Conservation (phyloP, 169 alveolate species). For the Blepharisma undulans region DNA sequence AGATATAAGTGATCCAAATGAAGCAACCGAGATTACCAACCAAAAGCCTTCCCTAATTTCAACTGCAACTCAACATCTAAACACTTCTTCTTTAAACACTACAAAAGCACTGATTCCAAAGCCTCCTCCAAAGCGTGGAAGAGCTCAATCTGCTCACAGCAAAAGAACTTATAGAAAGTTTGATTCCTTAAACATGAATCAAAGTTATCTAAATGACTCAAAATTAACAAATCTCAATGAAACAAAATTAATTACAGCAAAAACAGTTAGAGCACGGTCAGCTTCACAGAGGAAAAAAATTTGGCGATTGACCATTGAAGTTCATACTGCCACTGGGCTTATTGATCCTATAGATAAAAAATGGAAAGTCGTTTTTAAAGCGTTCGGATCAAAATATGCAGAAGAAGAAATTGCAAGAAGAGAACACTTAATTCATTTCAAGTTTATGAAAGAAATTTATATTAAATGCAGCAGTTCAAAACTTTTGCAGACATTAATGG, state of each 20-base stretch:
- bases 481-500: not conserved
- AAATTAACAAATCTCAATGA: not conserved
- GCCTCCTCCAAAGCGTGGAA: not conserved
- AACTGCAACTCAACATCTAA: not conserved
- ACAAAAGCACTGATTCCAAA: not conserved
- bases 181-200: not conserved
- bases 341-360: not conserved
- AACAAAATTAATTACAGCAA: not conserved
- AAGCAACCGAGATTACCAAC: not conserved
- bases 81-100: not conserved
- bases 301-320: not conserved
- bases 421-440: not conserved
- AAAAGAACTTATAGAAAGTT: not conserved
- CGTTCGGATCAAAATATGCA: not conserved
- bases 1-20: not conserved
- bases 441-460: not conserved
- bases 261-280: not conserved
- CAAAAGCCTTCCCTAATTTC: not conserved
- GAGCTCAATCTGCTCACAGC: slow-evolving; percentile 11
- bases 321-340: not conserved
- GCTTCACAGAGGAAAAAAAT: not conserved
- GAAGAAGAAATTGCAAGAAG: not conserved
- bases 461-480: not conserved
- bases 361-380: not conserved
- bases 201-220: not conserved